Percentiles rank a stretch among this genome's conserved stretches.
Conservation (phyloP, 768 basidiomycete species). For the Postia placenta region DNA sequence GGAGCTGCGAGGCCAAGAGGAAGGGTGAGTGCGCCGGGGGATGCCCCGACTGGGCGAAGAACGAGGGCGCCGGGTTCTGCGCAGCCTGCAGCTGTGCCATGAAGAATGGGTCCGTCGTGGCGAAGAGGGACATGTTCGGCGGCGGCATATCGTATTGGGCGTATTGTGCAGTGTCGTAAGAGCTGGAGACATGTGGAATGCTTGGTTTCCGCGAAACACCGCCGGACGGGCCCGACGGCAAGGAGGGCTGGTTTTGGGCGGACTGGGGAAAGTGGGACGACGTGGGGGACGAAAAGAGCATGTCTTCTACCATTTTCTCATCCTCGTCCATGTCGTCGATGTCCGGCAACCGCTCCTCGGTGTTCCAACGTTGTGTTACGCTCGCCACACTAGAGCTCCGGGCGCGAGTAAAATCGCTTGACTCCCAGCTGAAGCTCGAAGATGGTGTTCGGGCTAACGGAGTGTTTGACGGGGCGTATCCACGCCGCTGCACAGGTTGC, state of each 20-base stretch:
- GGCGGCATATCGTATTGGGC: slow-evolving; percentile 20
- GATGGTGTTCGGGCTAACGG: slow-evolving; percentile 23
- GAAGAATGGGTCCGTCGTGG: slow-evolving; percentile 46
- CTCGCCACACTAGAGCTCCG: slow-evolving; percentile 25
- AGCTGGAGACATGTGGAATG: slow-evolving; percentile 18
- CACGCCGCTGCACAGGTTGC: slow-evolving; percentile 17
- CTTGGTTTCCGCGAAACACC: slow-evolving; percentile 10
- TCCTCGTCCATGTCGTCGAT: slow-evolving; percentile 39
- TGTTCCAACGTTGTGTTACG: slow-evolving; percentile 13
- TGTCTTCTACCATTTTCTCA: slow-evolving; percentile 40
- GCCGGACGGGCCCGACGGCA: not conserved
- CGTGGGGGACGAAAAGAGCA: slow-evolving; percentile 31
- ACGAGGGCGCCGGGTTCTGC: slow-evolving; percentile 21
- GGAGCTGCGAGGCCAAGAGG: slow-evolving; percentile 10
- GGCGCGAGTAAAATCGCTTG: slow-evolving; percentile 16
- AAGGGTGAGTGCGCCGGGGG: slow-evolving; percentile 37
- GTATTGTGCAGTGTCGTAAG: slow-evolving; percentile 13
- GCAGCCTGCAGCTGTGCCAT: slow-evolving; percentile 35
- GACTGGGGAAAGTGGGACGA: slow-evolving; percentile 13
- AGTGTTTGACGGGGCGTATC: slow-evolving; percentile 16
- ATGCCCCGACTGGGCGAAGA: slow-evolving; percentile 33
- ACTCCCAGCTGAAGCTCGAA: slow-evolving; percentile 18
- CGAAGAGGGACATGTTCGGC: slow-evolving; percentile 29
- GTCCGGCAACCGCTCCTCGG: slow-evolving; percentile 25
- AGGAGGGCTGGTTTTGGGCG: slow-evolving; percentile 13